Evolutionary conservation across 208 protist genomes (phyloP), one percentile per base, ranked within the genome.

Genomic region (Borovskyia barvae): DNA sequence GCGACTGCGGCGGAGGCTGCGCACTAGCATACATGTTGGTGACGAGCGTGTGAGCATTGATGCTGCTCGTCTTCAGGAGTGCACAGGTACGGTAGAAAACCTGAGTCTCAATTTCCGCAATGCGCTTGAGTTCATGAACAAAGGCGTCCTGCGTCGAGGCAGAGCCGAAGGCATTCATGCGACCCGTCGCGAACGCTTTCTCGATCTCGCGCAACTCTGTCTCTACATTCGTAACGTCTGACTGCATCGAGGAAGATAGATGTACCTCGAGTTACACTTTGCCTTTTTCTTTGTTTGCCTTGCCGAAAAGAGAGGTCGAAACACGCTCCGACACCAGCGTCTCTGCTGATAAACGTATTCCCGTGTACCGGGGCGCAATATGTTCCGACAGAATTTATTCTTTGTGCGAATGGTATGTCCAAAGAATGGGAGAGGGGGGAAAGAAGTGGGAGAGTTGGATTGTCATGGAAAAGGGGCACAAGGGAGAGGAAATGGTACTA

Each of bases 161-260:
- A 39, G 65, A 82, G 32, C 88, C 88, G 59, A 95, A 95, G 9
- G 83, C 85, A 54, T 92, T 91, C 85, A 92, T 92, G 42, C 79
- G 74, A 22, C 88, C 88, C 2, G 78, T 84, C 41, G 81, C 58
- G 54, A 95, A 95, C 41, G 91, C 84, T 17, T 75, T 70, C 39
- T 92, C 85, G 47, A 95, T 91, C 65, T 92, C 77, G 6, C 79
- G 77, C 20, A 95, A 72, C 71, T 95, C 85, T 28, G 70, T 70
- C 65, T 90, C 85, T 2, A 95, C 80, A 29, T 72, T 78, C 58
- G 71, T 75, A 42, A 92, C 90, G 35, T 90, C 82, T 11, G 67
- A 75, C 22, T 79, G 60, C 80, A 93, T 92, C 19, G 43, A n/a
- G n/a, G n/a, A n/a, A n/a, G n/a, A n/a, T n/a, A n/a, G n/a, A n/a